These are phyloP conservation scores for Beauveria pseudobassiana DNA, from an alignment of 2,329 filamentous ascomycete genomes.

Conservation along the genomic window DNA sequence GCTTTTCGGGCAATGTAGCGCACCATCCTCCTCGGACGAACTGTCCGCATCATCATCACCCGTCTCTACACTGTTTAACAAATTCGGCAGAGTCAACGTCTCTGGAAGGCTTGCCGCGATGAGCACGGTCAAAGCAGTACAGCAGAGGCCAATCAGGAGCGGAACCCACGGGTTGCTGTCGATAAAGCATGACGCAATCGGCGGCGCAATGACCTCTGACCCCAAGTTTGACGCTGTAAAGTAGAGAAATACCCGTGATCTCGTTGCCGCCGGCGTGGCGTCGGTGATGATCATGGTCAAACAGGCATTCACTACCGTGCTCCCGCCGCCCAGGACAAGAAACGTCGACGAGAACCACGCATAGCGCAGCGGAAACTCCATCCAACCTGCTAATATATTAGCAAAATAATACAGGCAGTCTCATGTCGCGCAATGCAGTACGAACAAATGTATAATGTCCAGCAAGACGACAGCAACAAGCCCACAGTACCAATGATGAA, in stretches of 20 bases:
- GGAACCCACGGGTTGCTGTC: slow-evolving; percentile 8
- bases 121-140: not conserved
- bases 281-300: slow-evolving; percentile 10
- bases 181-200: slow-evolving; percentile 9
- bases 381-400: not conserved
- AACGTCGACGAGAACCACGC: slow-evolving; percentile 6
- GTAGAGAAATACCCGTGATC: slow-evolving; percentile 58
- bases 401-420: not conserved
- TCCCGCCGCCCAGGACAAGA: slow-evolving; percentile 4
- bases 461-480: not conserved
- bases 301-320: slow-evolving; percentile 1
- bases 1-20: not conserved
- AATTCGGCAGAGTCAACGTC: not conserved
- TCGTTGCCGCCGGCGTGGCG: not conserved
- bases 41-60: too few relatives aligned
- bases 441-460: slow-evolving; percentile 6
- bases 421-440: not conserved
- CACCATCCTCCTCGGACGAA: not conserved
- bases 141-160: not conserved
- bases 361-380: slow-evolving; percentile 2
- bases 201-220: slow-evolving; percentile 6
- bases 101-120: slow-evolving; percentile 1
- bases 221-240: slow-evolving; percentile 80
- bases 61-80: not conserved
- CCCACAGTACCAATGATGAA: not conserved